Evolutionary conservation across 2,329 filamentous ascomycete species (phyloP).

Genomic region (Thielaviopsis euricoi): DNA sequence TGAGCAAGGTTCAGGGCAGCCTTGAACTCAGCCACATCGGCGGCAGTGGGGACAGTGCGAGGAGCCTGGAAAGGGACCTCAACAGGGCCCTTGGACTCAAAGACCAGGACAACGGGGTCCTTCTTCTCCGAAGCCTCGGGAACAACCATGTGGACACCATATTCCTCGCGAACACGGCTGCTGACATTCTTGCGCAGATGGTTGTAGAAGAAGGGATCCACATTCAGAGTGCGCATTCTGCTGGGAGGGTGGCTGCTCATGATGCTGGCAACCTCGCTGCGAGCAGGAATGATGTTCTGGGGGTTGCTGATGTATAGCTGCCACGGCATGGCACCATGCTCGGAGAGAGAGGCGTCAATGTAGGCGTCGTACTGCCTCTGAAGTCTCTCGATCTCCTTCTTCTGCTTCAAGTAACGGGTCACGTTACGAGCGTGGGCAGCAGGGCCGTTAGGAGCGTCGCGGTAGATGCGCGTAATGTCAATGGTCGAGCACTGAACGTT

Average conservation of each 20-base stretch:
- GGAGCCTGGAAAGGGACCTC: slow-evolving; percentile 35
- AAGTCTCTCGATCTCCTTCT: slow-evolving; percentile 65
- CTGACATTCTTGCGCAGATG: slow-evolving; percentile 51
- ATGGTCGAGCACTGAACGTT: slow-evolving; percentile 73
- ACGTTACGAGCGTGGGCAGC: slow-evolving; percentile 70
- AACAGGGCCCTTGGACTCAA: slow-evolving; percentile 43
- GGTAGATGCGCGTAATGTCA: slow-evolving; percentile 67
- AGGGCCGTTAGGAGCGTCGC: slow-evolving; percentile 53
- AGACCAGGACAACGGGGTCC: slow-evolving; percentile 54
- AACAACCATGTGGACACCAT: slow-evolving; percentile 57
- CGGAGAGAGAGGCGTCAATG: slow-evolving; percentile 61
- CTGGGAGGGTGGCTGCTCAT: slow-evolving; percentile 59
- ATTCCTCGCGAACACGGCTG: slow-evolving; percentile 46
- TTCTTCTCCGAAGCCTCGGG: slow-evolving; percentile 44
- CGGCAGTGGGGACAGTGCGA: slow-evolving; percentile 21
- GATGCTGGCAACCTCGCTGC: slow-evolving; percentile 57
- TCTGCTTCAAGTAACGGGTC: slow-evolving; percentile 72
- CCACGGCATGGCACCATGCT: slow-evolving; percentile 61
- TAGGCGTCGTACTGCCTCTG: slow-evolving; percentile 70
- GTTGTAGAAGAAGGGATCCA: slow-evolving; percentile 67
- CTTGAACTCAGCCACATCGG: slow-evolving; percentile 34
- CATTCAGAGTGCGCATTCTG: slow-evolving; percentile 46
- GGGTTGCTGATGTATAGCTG: slow-evolving; percentile 76
- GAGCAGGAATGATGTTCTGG: slow-evolving; percentile 64
- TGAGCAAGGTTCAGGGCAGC: slow-evolving; percentile 38